Evolutionary conservation across 179 eudicot species (phyloP).

Genomic region (Pouteria campechiana): DNA sequence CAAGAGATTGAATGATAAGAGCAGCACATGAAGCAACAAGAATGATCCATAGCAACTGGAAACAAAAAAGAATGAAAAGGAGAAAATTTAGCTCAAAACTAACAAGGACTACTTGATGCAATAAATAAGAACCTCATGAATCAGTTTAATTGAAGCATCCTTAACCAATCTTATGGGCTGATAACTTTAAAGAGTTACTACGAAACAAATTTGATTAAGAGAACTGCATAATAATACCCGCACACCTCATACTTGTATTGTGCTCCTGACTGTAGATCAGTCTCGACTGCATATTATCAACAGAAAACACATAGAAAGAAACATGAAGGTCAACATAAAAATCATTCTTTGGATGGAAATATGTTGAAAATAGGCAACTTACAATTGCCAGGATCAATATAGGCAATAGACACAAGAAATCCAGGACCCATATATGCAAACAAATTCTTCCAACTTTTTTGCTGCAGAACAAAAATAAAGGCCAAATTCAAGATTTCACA

Average conservation of each 20-base stretch:
- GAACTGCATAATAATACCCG: conserved; percentile 4
- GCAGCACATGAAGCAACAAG: conserved; percentile 91
- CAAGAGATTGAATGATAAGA: conserved; percentile 79
- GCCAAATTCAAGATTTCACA: no score
- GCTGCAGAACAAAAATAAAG: conserved; percentile 27
- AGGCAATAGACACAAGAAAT: conserved; percentile 91
- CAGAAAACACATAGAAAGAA: no score
- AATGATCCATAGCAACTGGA: conserved; percentile 91
- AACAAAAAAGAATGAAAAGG: conserved; percentile 2
- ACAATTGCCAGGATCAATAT: conserved; percentile 99
- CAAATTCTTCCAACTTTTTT: conserved; percentile 87
- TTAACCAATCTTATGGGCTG: no score
- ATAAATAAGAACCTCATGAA: no score
- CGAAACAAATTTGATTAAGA: no score
- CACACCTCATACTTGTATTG: conserved; percentile 81
- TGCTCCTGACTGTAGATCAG: conserved; percentile 92
- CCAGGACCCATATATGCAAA: conserved; percentile 96
- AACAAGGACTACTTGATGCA: no score
- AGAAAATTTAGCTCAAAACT: no score
- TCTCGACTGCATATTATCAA: conserved; percentile 57
- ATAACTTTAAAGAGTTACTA: no score
- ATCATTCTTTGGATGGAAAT: no score
- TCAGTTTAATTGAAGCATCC: no score
- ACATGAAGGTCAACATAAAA: no score
- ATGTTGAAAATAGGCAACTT: conserved; percentile 13